These are phyloP conservation scores for Cryptosporidium bovis DNA, from an alignment of 169 alveolate genomes.

Conservation along the genomic window DNA sequence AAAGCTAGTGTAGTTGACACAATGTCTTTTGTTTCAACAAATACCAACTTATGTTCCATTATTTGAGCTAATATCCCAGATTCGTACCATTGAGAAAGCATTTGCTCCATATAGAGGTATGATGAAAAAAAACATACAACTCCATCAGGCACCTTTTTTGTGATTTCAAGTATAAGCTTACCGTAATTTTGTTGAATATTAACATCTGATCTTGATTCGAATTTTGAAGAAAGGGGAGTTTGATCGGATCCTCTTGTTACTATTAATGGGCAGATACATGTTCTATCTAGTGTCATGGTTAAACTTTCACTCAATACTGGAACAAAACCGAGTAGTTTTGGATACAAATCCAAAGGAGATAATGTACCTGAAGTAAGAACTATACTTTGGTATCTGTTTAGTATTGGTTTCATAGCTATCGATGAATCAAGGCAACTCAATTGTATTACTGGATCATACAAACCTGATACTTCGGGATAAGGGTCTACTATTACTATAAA, in stretches of 20 bases:
- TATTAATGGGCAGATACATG: conserved; percentile 94
- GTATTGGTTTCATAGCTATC: conserved; percentile 94
- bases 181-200: conserved; percentile 94
- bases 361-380: conserved; percentile 97
- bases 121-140: conserved; percentile 97
- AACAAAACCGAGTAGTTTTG: conserved; percentile 91
- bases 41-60: conserved; percentile 93
- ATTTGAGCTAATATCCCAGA: conserved; percentile 91
- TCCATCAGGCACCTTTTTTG: conserved; percentile 94
- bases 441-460: conserved; percentile 93
- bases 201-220: conserved; percentile 91
- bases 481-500: conserved; percentile 96
- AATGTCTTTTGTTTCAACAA: conserved; percentile 96
- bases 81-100: conserved; percentile 94
- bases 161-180: conserved; percentile 89
- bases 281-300: conserved; percentile 93
- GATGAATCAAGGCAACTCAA: conserved; percentile 96
- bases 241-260: conserved; percentile 94
- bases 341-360: conserved; percentile 96
- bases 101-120: conserved; percentile 90
- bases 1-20: conserved; percentile 94
- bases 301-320: conserved; percentile 93
- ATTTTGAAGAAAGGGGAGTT: conserved; percentile 90
- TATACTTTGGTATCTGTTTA: conserved; percentile 90
- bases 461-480: conserved; percentile 93